Base-by-base conservation (phyloP, 768 basidiomycete genomes). In the Hericium rajendrae region DNA sequence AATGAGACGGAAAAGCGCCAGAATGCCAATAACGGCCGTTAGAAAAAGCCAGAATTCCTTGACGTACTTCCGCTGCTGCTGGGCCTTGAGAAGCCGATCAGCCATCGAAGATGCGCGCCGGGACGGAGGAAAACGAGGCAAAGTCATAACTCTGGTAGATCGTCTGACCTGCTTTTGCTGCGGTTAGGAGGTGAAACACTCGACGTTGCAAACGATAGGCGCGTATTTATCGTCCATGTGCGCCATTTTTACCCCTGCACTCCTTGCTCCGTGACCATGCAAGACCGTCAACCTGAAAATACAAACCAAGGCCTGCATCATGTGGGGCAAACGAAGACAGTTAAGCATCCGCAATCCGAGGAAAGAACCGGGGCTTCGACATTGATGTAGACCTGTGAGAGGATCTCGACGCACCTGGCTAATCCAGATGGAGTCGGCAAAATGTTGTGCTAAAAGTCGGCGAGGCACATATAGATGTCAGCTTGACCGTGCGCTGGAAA, bases 31-130 rank as follows among this genome's bases (percentile, higher is more conserved):
- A 51, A 75, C 69, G 46, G 67, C 63, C 15, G 70, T 67, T 50
- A 77, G 65, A 60, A 75, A 65, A 43, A 72, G 66, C 76, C 76
- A 77, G 10, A 76, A 65, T 41, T 76, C 66, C 59, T 67, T 69
- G 59, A 76, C 72, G 57, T 71, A 72, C 54, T 68, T 64, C 51
- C 60, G 57, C 59, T 76, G 73, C 54, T 72, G 68, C 53, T 65
- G 55, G 38, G 69, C 71, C 64, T 74, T 70, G 51, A 71, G 51
- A 4, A 57, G 60, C 37, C 69, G 68, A 62, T 76, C 73, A 18
- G 73, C 73, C 24, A 67, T 57, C 26, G 70, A 66, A 50, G 70
- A 63, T 12, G 38, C 46, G 55, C 59, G 63, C 16, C 55, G 53
- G 32, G 55, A 58, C 46, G 64, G 28, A 46, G 53, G 54, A 22